A percentile compares a stretch with the other conserved stretches of the same genome.
Evolutionary conservation across 257 asterid genomes (phyloP).

Genomic region (Phtheirospermum japonicum): DNA sequence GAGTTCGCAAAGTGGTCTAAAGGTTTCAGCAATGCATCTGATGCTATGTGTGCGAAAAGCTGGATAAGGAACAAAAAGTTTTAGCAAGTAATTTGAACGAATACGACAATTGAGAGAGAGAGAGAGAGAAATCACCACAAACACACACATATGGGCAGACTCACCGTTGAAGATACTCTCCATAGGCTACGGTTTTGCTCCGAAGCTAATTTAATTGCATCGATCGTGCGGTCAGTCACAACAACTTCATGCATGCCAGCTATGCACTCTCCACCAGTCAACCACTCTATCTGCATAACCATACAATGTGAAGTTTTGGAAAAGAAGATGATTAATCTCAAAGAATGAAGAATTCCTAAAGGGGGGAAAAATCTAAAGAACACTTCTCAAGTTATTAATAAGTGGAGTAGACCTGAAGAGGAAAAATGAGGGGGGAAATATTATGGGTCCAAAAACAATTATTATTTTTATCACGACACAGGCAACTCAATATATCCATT

Average conservation of each 20-base stretch:
- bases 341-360: neutral
- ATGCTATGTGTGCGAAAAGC: slow-evolving; percentile 95
- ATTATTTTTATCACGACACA: neutral
- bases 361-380: neutral
- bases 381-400: neutral
- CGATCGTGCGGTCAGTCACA: slow-evolving; percentile 68
- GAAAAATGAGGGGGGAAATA: slow-evolving; percentile 1
- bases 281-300: slow-evolving; percentile 83
- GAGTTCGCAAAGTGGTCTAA: slow-evolving; percentile 76
- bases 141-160: too few relatives aligned
- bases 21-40: slow-evolving; percentile 82
- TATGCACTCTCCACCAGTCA: slow-evolving; percentile 92
- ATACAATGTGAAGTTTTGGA: slow-evolving; percentile 20
- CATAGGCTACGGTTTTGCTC: slow-evolving; percentile 77
- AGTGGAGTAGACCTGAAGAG: neutral
- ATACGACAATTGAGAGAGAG: neutral
- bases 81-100: slow-evolving; percentile 17
- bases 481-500: slow-evolving; percentile 6
- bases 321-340: slow-evolving; percentile 14
- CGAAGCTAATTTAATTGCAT: slow-evolving; percentile 64
- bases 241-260: slow-evolving; percentile 99
- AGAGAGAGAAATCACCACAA: neutral
- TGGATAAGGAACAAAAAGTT: slow-evolving; percentile 28
- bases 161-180: slow-evolving; percentile 97
- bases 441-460: neutral